Evolutionary conservation across 495 filamentous ascomycete genomes (phyloP), one percentile per base, ranked within the genome.

Genomic region (Halenospora varia): DNA sequence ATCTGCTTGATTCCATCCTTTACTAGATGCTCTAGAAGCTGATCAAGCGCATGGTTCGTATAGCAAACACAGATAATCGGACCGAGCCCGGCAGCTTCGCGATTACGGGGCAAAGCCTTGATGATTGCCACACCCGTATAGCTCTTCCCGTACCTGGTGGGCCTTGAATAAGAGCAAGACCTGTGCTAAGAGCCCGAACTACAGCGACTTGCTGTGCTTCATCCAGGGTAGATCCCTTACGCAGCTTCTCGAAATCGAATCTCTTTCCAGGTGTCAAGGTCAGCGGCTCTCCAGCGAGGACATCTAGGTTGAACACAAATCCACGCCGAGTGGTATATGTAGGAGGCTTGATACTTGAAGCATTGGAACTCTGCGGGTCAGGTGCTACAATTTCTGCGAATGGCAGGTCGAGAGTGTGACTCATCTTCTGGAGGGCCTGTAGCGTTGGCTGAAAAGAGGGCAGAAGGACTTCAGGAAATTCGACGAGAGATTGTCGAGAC

Each of bases 121-220:
- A 89, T 75, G 48, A 84, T 63, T 29, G 75, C 56, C 53, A 70
- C 67, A 48, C 71, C 61, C 19, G 57, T 56, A 57, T 64, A 65
- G 20, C 75, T 80, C 66, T 95, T 94, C 90, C 89, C 2, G 88
- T 92, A 0, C 90, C 89, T 2, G 90, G 90, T 0, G 89, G 90
- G 0, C 90, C 90, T 74, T 94, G 88, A 25, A 92, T 88, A 0
- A 91, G 70, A 6, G 82, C 82, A 20, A 90, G 59, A 3, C 70
- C 70, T 2, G 77, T 74, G 1, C 73, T 76, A 2, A 95, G 70
- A 15, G 82, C 73, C 24, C 75, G 65, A 2, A 87, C 64, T 15
- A 89, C 66, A 2, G 85, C 81, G 0, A 65, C 42, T 13, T 77
- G 77, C 64, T 95, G 87, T 0, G 74, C 77, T 23, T 74, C 59